These are phyloP conservation scores for Chernovozyma aurita DNA, from an alignment of 1,139 yeast genomes.

Conservation along the genomic window DNA sequence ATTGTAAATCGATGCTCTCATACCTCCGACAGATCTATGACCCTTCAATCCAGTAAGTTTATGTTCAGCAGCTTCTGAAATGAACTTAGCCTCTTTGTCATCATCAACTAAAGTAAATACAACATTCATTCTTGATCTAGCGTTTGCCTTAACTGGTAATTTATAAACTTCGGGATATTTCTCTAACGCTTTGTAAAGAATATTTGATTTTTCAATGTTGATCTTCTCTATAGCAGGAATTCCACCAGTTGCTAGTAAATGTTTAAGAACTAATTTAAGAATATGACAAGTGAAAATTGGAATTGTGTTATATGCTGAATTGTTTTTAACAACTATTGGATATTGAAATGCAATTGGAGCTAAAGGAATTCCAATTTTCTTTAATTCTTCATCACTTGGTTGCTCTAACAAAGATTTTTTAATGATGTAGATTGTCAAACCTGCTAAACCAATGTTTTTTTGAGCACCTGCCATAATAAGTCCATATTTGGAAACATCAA, in stretches of 20 bases:
- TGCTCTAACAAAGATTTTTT: conserved; percentile 72
- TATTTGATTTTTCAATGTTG: conserved; percentile 56
- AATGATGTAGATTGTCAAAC: conserved; percentile 85
- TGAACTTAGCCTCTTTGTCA: conserved; percentile 62
- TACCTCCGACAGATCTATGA: conserved; percentile 95
- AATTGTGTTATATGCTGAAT: conserved; percentile 91
- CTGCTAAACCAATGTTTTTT: conserved; percentile 95
- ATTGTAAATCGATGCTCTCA: conserved; percentile 89
- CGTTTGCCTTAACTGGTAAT: conserved; percentile 58
- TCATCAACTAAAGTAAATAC: conserved; percentile 72
- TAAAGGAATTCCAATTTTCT: conserved; percentile 59
- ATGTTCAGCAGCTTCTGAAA: conserved; percentile 49
- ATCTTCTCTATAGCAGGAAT: conserved; percentile 46
- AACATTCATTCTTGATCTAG: conserved; percentile 87
- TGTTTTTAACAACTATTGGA: conserved; percentile 80
- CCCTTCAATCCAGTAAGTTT: conserved; percentile 80
- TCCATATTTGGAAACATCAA: conserved; percentile 84
- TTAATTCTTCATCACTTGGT: conserved; percentile 60
- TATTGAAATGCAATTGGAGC: conserved; percentile 86
- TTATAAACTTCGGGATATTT: conserved; percentile 58
- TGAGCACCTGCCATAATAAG: conserved; percentile 94
- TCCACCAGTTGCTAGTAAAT: conserved; percentile 60
- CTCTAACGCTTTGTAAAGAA: conserved; percentile 64
- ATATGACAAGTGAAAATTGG: conserved; percentile 90
- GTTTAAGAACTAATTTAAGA: conserved; percentile 69